Evolutionary conservation across 2,329 filamentous ascomycete genomes (phyloP).

Genomic region (Immersiporthe knoxdaviesiana): DNA sequence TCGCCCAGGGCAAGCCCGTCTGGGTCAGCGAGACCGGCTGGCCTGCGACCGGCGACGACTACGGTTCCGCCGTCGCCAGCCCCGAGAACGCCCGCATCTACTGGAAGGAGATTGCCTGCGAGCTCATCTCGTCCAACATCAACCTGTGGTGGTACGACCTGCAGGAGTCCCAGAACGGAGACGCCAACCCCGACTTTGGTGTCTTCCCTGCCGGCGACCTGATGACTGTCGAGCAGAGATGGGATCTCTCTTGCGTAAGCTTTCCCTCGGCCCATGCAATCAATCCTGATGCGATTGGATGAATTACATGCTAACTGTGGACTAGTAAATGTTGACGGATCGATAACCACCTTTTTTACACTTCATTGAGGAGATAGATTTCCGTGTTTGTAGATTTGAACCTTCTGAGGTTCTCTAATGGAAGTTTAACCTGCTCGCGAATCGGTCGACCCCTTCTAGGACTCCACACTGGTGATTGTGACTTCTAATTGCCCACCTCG

Average conservation of each 20-base stretch:
- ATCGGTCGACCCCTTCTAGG: no score
- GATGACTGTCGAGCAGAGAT: slow-evolving; percentile 34
- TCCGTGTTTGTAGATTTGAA: neutral
- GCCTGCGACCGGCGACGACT: slow-evolving; percentile 25
- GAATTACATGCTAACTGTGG: neutral
- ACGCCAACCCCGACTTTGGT: slow-evolving; percentile 41
- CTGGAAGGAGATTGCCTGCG: slow-evolving; percentile 28
- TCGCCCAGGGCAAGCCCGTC: slow-evolving; percentile 39
- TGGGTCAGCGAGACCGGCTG: slow-evolving; percentile 31
- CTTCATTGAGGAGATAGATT: neutral
- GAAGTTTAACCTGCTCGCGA: neutral
- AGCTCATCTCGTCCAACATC: slow-evolving; percentile 29
- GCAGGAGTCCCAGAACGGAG: slow-evolving; percentile 41
- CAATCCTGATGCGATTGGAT: no score
- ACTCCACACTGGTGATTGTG: neutral
- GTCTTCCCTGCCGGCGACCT: slow-evolving; percentile 42
- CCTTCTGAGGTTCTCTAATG: neutral
- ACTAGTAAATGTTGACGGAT: neutral
- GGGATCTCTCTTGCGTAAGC: slow-evolving; percentile 38
- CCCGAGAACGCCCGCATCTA: slow-evolving; percentile 27
- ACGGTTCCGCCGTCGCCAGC: slow-evolving; percentile 23
- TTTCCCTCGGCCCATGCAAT: no score
- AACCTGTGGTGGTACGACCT: slow-evolving; percentile 44
- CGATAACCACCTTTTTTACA: neutral
- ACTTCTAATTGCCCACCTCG: neutral